Evolutionary conservation across 352 stramenopile species (phyloP), one percentile per base, ranked within the genome.

Genomic region (Globisporangium irregulare): DNA sequence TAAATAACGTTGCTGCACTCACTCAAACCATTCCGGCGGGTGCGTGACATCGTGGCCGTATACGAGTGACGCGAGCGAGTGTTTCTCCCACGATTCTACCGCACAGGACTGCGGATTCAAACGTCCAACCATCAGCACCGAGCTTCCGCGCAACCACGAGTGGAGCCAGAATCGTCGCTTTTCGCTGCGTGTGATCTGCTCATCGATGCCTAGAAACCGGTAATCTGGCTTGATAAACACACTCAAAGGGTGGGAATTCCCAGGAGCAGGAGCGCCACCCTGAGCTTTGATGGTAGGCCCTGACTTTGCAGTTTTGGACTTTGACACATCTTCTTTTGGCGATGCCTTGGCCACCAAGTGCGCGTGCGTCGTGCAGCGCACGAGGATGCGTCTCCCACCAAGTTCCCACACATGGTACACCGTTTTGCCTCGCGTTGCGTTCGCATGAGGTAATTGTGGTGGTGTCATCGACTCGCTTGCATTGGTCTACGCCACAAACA

Each of bases 181-280:
- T 59, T 95, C 88, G 59, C 79, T 87, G 1, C 68, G 68, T 18
- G 83, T 87, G 24, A 94, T 62, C 66, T 81, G 77, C 60, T 95
- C 88, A 18, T 79, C 67, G 7, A 89, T 22, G n/a, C 73, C 73
- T 0, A 89, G 65, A 9, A 74, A 69, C 24, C 77, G 73, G 34
- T 89, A 84, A 66, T 95, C 86, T 8, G 84, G 72, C 56, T 94
- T 95, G 32, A 90, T 74, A 51, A 92, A 90, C 3, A 95, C 59
- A 10, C 81, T 91, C 55, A 92, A 66, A 0, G 81, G 75, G 1
- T 56, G 36, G 7, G 51, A 25, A 29, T 67, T 71, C 27, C 58
- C n/a, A n/a, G 54, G 20, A 18, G 43, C 48, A 54, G 43, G 29
- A 36, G 18, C 22, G 20, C 18, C 18, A 60, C 7, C 27, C 20